phyloP scores from a whole-genome alignment of 129 eudicot species.

The Flaveria ramosissima region DNA sequence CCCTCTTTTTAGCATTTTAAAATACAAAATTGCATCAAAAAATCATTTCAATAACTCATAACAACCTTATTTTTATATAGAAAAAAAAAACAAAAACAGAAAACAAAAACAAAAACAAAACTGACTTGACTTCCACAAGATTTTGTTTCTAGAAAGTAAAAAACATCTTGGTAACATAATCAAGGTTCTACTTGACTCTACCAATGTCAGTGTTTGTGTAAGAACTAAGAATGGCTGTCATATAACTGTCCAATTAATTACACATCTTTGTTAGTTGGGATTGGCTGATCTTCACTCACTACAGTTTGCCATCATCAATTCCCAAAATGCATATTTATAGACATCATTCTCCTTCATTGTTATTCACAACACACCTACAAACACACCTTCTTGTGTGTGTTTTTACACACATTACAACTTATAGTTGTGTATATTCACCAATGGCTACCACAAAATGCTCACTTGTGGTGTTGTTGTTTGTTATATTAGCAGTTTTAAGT shows the following conservation, averaged over 20 bases:
- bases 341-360: conserved; percentile 29
- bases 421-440: background rate
- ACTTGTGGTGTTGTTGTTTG: conserved; percentile 15
- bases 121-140: background rate
- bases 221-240: conserved; percentile 33
- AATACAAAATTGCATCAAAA: no score
- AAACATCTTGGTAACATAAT: conserved; percentile 19
- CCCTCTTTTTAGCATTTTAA: no score
- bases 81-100: background rate
- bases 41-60: no score
- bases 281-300: conserved; percentile 30
- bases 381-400: conserved; percentile 27
- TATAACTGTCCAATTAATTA: conserved; percentile 45
- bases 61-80: background rate
- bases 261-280: conserved; percentile 44
- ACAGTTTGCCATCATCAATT: conserved; percentile 15
- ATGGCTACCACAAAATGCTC: conserved; percentile 34
- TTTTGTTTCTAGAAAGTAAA: conserved; percentile 8
- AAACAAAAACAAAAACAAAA: no score
- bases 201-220: conserved; percentile 22
- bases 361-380: conserved; percentile 29
- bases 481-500: conserved; percentile 12
- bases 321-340: conserved; percentile 38
- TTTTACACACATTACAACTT: conserved; percentile 12
- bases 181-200: conserved; percentile 5